Evolutionary conservation across 208 protist species (phyloP).

Genomic region (Trichomonas vaginalis): DNA sequence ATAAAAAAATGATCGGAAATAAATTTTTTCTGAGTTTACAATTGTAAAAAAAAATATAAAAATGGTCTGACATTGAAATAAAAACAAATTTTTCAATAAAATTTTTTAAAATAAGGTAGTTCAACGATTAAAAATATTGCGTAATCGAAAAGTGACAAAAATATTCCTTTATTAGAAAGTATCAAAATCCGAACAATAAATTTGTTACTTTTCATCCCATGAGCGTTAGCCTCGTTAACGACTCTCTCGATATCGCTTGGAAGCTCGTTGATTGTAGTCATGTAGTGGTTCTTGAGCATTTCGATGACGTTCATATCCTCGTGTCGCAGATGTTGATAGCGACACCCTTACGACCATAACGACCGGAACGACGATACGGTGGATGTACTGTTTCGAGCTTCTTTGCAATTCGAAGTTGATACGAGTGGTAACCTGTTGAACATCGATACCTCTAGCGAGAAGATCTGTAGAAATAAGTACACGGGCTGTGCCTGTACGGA

Average conservation of each 20-base stretch:
- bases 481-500: conserved; percentile 73
- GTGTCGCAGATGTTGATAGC: conserved; percentile 92
- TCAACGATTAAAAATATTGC: neutral
- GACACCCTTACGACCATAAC: conserved; percentile 87
- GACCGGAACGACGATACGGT: conserved; percentile 73
- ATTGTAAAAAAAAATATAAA: neutral
- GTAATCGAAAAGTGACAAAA: neutral
- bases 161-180: no score
- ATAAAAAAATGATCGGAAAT: neutral
- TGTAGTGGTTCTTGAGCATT: conserved; percentile 87
- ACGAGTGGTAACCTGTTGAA: conserved; percentile 81
- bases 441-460: conserved; percentile 60
- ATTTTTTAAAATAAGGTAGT: neutral
- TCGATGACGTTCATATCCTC: conserved; percentile 59
- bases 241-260: conserved; percentile 47
- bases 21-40: neutral
- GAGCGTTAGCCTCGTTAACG: neutral
- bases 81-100: neutral
- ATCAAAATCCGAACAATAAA: no score
- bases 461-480: conserved; percentile 96
- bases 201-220: neutral
- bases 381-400: conserved; percentile 59
- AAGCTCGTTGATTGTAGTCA: conserved; percentile 80
- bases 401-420: conserved; percentile 91
- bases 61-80: neutral